Base-by-base conservation (phyloP, 306 rosid genomes). In the Vachellia pachyceras region DNA sequence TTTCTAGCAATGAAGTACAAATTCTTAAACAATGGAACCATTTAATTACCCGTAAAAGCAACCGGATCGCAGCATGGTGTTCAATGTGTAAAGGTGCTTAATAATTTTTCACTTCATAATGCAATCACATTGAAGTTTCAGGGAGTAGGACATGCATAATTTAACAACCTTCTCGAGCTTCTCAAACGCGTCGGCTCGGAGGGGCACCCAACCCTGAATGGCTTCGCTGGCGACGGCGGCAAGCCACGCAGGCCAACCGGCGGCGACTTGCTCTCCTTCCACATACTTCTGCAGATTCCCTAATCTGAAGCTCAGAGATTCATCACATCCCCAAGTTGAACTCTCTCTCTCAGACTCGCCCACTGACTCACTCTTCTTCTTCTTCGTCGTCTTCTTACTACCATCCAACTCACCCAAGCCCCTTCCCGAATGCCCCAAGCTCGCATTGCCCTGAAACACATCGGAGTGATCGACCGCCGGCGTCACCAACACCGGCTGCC, bases 161-260 rank as follows among this genome's bases (percentile, higher is more conserved):
- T 49, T 49, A 49, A 8, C 14, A 52, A 94, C 98, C 97, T 96
- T 96, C 10, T 96, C 99, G 73, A 96, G 82, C 71, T 96, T 96
- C 88, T 96, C 99, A 66, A 60, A 96, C 4, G 98, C 94, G 82
- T 96, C 99, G 3, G 94, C 81, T 5, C 90, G 89, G 40, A 90
- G 97, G 15, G 99, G 99, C 2, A 96, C 93, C 98, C 98, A 94
- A 33, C 99, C 99, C 5, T 96, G 95, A 88, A 96, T 92, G 80
- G 99, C 99, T 79, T 96, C 98, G 0, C 86, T 88, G 17, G 99
- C 99, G 82, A 96, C 99, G 80, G 98, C 87, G 82, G 89, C 85
- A 73, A 96, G 98, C 99, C 99, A 96, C 6, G 89, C 90, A 6
- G 99, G 99, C 99, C 99, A 96, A 0, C 98, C 99, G 2, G 97